Evolutionary conservation across 1,139 yeast genomes (phyloP), one percentile per base, ranked within the genome.

Genomic region (Sugiyamaella grinbergsii): DNA sequence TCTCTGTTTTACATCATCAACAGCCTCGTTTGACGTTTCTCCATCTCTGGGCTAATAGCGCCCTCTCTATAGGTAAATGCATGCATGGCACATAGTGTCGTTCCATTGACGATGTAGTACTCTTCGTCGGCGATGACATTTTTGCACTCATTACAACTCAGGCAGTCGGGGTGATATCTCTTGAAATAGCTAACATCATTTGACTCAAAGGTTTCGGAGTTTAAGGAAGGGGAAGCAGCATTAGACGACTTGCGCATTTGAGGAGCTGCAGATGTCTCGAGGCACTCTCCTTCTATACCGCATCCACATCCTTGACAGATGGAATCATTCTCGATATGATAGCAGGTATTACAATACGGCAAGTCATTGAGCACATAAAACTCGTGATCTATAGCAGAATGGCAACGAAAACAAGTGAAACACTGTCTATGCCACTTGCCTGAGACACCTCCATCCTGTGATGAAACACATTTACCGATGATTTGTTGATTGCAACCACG

Each of bases 361-460:
- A 73, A 65, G 67, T 93, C 95, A 42, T 82, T 74, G 41, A 81
- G 75, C 2, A 87, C 95, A 67, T 90, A 91, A 64, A 95, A 89
- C 51, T 84, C 86, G 37, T 57, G 46, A 18, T 60, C 62, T 26
- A 67, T 65, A 26, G 54, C 53, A 1, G 76, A 63, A 4, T 69
- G 68, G 70, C 96, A 89, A n/a, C 71, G 66, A 19, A 76, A 69
- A 71, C 98, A 93, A 18, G 74, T 71, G 72, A 93, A 91, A 66
- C 98, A 93, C 13, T 75, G 71, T 47, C 95, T 76, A 66, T 93
- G 98, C 98, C 98, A 91, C 68, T 90, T 94, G 0, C 98, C 98
- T 1, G 91, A 79, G 38, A 93, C 72, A 60, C 85, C 91, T 19
- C 85, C 85, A 47, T 88, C 89, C 57, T 80, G 82, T 38, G 96